Percentiles rank a stretch among this genome's conserved stretches.
phyloP scores from a whole-genome alignment of 805 yeast genomes.

The Starmerella gropengiesseri region DNA sequence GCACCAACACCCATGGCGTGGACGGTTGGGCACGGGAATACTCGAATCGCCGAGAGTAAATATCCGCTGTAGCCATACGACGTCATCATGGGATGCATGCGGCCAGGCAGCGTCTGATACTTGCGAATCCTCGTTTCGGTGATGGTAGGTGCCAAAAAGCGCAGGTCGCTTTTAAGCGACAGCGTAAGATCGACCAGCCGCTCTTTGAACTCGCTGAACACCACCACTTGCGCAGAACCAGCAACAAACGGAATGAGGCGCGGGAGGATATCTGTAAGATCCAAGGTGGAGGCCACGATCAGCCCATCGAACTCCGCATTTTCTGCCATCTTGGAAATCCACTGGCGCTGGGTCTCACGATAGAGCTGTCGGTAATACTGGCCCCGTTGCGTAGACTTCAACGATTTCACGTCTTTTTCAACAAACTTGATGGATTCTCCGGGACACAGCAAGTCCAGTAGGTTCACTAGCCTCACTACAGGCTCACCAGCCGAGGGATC shows the following conservation, averaged over 20 bases:
- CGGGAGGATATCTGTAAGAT: conserved; percentile 55
- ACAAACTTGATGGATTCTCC: conserved; percentile 42
- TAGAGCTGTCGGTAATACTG: conserved; percentile 58
- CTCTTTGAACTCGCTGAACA: conserved; percentile 76
- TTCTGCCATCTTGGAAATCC: conserved; percentile 37
- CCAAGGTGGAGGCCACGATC: conserved; percentile 60
- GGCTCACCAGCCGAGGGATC: conserved; percentile 24
- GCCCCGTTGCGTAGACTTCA: conserved; percentile 50
- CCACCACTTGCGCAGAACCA: conserved; percentile 79
- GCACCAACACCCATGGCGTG: conserved; percentile 47
- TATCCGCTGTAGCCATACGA: conserved; percentile 89
- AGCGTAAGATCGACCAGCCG: conserved; percentile 63
- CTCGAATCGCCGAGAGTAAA: conserved; percentile 65
- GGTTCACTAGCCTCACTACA: conserved; percentile 58
- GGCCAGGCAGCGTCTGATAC: conserved; percentile 87
- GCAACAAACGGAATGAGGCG: conserved; percentile 51
- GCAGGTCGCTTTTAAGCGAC: conserved; percentile 50
- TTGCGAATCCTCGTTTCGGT: conserved; percentile 72
- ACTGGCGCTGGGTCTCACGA: conserved; percentile 35
- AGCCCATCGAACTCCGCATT: conserved; percentile 61
- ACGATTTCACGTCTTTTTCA: conserved; percentile 39
- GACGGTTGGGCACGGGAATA: conserved; percentile 56
- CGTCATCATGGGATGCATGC: conserved; percentile 92
- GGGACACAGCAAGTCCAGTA: conserved; percentile 77
- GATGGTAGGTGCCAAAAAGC: conserved; percentile 72